These are phyloP conservation scores for Maudiozyma barnettii DNA, from an alignment of 805 yeast species.

Conservation along the genomic window DNA sequence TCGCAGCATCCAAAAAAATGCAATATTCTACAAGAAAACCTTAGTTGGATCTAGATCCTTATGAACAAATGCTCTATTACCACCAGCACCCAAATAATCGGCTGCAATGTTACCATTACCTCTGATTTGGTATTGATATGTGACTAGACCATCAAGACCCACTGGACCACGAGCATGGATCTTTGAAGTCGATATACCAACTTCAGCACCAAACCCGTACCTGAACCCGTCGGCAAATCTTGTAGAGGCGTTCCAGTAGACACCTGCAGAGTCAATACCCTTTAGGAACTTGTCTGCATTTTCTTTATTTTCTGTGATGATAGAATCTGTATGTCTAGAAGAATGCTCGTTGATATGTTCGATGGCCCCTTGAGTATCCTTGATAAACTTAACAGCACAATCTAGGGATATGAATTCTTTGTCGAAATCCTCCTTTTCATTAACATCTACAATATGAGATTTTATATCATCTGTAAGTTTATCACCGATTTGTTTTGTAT, in stretches of 20 bases:
- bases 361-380: conserved; percentile 62
- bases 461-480: conserved; percentile 11
- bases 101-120: conserved; percentile 92
- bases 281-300: conserved; percentile 69
- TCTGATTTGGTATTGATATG: conserved; percentile 86
- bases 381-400: conserved; percentile 61
- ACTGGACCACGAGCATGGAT: conserved; percentile 99
- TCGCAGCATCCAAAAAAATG: neutral
- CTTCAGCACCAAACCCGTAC: conserved; percentile 98
- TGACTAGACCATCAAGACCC: conserved; percentile 92
- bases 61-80: conserved; percentile 67
- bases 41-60: conserved; percentile 41
- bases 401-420: conserved; percentile 79
- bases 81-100: conserved; percentile 91
- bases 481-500: conserved; percentile 14
- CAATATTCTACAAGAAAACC: conserved; percentile 17
- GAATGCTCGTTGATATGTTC: conserved; percentile 82
- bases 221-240: conserved; percentile 98
- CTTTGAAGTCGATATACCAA: conserved; percentile 93
- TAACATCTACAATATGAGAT: conserved; percentile 35
- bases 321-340: conserved; percentile 92
- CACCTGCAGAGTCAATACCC: conserved; percentile 91
- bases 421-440: conserved; percentile 51
- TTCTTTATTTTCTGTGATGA: conserved; percentile 64
- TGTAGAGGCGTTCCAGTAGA: conserved; percentile 95